These are phyloP conservation scores for Martiniozyma asiatica DNA, from an alignment of 1,139 yeast species.

Conservation along the genomic window DNA sequence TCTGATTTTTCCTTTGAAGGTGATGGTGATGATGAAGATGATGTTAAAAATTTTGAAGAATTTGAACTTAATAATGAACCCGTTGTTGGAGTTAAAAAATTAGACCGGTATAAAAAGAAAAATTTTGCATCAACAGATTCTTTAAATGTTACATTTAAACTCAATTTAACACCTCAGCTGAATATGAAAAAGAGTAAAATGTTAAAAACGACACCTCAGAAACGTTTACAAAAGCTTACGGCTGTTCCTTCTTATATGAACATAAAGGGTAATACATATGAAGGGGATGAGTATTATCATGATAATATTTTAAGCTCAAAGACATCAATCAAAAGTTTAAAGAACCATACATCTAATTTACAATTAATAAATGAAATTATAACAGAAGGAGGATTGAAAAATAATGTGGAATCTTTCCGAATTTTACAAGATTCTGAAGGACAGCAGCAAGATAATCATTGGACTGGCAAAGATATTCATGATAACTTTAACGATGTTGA, in stretches of 20 bases:
- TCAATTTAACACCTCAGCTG: conserved; percentile 17
- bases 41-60: conserved; percentile 7
- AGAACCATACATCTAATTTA: conserved; percentile 12
- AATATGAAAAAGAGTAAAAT: conserved; percentile 14
- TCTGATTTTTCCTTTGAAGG: conserved; percentile 16
- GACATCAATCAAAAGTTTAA: conserved; percentile 7
- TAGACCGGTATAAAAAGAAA: conserved; percentile 1
- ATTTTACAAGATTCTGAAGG: conserved; percentile 2
- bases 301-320: background rate
- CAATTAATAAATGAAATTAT: conserved; percentile 9
- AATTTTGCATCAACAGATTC: conserved; percentile 14
- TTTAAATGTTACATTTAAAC: conserved; percentile 19
- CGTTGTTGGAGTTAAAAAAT: conserved; percentile 1
- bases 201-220: conserved; percentile 15
- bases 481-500: conserved; percentile 3
- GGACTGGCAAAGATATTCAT: conserved; percentile 5
- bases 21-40: conserved; percentile 13
- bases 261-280: conserved; percentile 3
- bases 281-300: conserved; percentile 4
- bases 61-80: conserved; percentile 1
- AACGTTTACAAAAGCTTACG: conserved; percentile 17
- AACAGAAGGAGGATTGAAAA: conserved; percentile 8
- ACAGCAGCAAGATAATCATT: conserved; percentile 2
- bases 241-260: conserved; percentile 11
- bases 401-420: too few relatives aligned